phyloP scores from a whole-genome alignment of 345 rosid species.

The Melastoma malabathricum region DNA sequence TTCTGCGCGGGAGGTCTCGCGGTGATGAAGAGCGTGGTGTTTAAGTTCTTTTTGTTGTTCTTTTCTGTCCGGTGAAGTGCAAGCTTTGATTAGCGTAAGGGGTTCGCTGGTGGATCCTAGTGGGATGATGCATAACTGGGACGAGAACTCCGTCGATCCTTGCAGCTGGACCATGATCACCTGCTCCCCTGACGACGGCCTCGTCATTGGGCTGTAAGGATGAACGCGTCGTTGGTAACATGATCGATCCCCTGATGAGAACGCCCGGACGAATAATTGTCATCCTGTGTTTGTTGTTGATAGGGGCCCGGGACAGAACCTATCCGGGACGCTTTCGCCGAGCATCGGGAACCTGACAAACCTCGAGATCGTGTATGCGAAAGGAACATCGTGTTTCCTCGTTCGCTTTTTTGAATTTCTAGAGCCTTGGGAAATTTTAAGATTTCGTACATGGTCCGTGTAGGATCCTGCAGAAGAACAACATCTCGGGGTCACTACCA shows the following conservation, averaged over 20 bases:
- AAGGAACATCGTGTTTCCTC: neutral
- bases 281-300: slow-evolving; percentile 5
- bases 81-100: slow-evolving; percentile 58
- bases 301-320: slow-evolving; percentile 76
- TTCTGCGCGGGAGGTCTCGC: neutral
- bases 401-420: neutral
- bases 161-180: slow-evolving; percentile 73
- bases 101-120: slow-evolving; percentile 45
- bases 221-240: too few species aligned
- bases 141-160: slow-evolving; percentile 69
- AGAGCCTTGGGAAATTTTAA: neutral
- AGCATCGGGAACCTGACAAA: slow-evolving; percentile 68
- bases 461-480: slow-evolving; percentile 19
- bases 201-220: slow-evolving; percentile 64
- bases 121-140: slow-evolving; percentile 57
- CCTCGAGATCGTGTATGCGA: slow-evolving; percentile 68
- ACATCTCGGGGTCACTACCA: too few species aligned
- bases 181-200: slow-evolving; percentile 45
- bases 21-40: too few species aligned
- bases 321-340: slow-evolving; percentile 60
- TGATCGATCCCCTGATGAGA: neutral
- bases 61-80: slow-evolving; percentile 26
- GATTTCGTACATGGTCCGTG: slow-evolving; percentile 3
- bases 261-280: neutral
- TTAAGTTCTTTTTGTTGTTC: neutral